Evolutionary conservation across 2,329 filamentous ascomycete species (phyloP).

Genomic region (Alternaria metachromatica): DNA sequence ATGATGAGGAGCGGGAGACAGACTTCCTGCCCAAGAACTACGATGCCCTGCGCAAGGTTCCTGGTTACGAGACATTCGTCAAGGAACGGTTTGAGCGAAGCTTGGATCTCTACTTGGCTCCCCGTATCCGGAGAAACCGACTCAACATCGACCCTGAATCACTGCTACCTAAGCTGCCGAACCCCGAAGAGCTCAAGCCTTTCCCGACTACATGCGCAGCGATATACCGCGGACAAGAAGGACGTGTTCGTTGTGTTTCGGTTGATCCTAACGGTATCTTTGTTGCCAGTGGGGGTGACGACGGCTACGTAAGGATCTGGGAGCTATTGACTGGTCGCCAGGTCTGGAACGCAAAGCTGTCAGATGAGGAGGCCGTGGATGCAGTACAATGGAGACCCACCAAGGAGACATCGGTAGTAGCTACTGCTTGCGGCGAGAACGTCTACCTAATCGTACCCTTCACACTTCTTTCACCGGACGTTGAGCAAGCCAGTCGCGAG

Average conservation of each 20-base stretch:
- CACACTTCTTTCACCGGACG: constrained; percentile 71
- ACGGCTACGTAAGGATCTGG: constrained; percentile 92
- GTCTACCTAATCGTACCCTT: constrained; percentile 80
- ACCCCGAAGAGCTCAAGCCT: constrained; percentile 89
- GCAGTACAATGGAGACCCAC: constrained; percentile 88
- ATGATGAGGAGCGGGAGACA: constrained; percentile 89
- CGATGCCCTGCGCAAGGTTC: constrained; percentile 85
- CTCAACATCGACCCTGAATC: constrained; percentile 97
- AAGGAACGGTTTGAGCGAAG: constrained; percentile 97
- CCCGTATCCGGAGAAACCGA: constrained; percentile 87
- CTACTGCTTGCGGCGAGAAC: constrained; percentile 83
- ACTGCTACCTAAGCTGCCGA: constrained; percentile 88
- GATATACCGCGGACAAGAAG: constrained; percentile 86
- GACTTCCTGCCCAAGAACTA: constrained; percentile 86
- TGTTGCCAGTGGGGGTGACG: constrained; percentile 91
- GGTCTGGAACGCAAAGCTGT: constrained; percentile 82
- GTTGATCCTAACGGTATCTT: constrained; percentile 86
- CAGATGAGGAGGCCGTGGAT: constrained; percentile 79
- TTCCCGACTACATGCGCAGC: constrained; percentile 92
- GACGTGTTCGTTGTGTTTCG: constrained; percentile 81
- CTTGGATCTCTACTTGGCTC: constrained; percentile 92
- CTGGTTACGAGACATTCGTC: constrained; percentile 86
- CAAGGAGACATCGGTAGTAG: constrained; percentile 79
- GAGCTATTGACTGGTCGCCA: constrained; percentile 84
- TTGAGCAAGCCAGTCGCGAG: constrained; percentile 76